Evolutionary conservation across 2,329 filamentous ascomycete species (phyloP).

Genomic region (Waltergamsia citrina): DNA sequence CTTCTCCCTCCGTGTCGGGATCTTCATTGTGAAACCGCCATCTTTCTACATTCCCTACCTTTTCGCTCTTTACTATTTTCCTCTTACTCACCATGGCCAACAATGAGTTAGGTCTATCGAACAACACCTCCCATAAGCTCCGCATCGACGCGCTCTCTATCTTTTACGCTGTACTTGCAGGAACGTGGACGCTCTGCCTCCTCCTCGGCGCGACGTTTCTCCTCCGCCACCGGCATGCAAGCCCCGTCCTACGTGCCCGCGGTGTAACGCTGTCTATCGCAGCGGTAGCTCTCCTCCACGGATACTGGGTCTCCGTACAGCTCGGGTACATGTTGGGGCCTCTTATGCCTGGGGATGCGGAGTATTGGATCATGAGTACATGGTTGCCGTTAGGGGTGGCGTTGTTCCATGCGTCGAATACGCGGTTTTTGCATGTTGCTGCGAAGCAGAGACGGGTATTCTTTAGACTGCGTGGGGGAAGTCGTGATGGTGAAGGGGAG

Average conservation of each 20-base stretch:
- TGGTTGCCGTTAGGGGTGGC: constrained; percentile 57
- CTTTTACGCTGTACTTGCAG: constrained; percentile 27
- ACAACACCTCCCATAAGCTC: background rate
- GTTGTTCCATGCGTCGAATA: constrained; percentile 56
- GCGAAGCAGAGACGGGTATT: constrained; percentile 43
- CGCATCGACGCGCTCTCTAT: constrained; percentile 26
- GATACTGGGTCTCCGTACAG: constrained; percentile 31
- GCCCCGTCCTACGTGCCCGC: constrained; percentile 17
- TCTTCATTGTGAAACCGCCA: background rate
- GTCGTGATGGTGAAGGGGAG: constrained; percentile 19
- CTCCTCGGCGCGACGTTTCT: constrained; percentile 29
- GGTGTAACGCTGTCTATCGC: constrained; percentile 8
- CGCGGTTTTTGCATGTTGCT: constrained; percentile 49
- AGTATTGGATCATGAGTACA: constrained; percentile 60
- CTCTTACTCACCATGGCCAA: background rate
- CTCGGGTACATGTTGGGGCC: constrained; percentile 27
- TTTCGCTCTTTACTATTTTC: background rate
- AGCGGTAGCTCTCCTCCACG: constrained; percentile 20
- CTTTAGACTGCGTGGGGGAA: too few species aligned
- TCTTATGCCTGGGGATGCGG: constrained; percentile 37
- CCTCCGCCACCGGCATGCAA: constrained; percentile 24
- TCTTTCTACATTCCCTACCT: background rate
- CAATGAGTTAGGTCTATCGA: background rate
- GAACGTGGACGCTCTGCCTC: constrained; percentile 28
- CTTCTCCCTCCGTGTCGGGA: too few species aligned